Evolutionary conservation across 1,284 basidiomycete genomes (phyloP).

Genomic region (Fomes fomentarius): DNA sequence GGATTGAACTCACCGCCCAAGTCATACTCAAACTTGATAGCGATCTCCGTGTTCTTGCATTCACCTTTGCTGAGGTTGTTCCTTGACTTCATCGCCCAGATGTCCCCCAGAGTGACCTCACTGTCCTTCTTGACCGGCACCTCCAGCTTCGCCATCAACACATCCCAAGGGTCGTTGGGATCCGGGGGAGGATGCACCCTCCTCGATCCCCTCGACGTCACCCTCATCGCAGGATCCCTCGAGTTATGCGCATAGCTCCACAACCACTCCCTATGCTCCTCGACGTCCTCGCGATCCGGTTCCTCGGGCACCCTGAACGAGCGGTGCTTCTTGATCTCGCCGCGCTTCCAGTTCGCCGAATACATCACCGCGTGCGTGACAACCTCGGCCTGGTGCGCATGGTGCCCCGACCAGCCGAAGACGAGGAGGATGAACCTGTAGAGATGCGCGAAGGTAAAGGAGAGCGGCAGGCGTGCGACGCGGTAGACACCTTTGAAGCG

Average conservation of each 20-base stretch:
- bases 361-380: slow-evolving; percentile 32
- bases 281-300: slow-evolving; percentile 21
- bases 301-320: slow-evolving; percentile 23
- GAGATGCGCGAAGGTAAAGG: slow-evolving; percentile 41
- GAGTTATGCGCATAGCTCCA: slow-evolving; percentile 1
- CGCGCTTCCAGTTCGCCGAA: slow-evolving; percentile 21
- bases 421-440: slow-evolving; percentile 38
- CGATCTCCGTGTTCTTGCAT: slow-evolving; percentile 34
- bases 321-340: slow-evolving; percentile 37
- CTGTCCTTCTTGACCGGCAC: slow-evolving; percentile 29
- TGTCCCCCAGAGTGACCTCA: slow-evolving; percentile 30
- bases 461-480: slow-evolving; percentile 34
- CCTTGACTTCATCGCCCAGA: slow-evolving; percentile 32
- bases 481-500: slow-evolving; percentile 36
- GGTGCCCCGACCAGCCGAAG: slow-evolving; percentile 39
- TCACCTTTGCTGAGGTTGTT: slow-evolving; percentile 33
- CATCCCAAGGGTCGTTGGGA: slow-evolving; percentile 14
- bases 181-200: slow-evolving; percentile 7
- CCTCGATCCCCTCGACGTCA: slow-evolving; percentile 1
- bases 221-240: slow-evolving; percentile 25
- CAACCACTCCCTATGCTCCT: slow-evolving; percentile 4
- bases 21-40: slow-evolving; percentile 37
- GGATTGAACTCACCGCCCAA: slow-evolving; percentile 20
- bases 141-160: not conserved
- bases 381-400: slow-evolving; percentile 32